Percentiles rank a stretch among this genome's conserved stretches.
phyloP scores from a whole-genome alignment of 2,329 filamentous ascomycete species.

The Teratosphaeria viscida region DNA sequence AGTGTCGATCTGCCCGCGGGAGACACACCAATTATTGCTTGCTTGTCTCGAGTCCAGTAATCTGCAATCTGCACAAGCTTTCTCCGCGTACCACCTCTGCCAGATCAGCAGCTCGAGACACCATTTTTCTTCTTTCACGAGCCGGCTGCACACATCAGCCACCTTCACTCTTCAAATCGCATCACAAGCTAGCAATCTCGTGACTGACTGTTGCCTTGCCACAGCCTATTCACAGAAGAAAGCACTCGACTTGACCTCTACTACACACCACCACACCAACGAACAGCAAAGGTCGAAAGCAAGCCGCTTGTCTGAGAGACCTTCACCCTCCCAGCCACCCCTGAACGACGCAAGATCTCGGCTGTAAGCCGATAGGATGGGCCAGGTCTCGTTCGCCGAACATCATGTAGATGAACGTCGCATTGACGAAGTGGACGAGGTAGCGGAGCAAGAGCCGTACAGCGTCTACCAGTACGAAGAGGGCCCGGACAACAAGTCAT shows the following conservation, averaged over 20 bases:
- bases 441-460: constrained; percentile 34
- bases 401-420: constrained; percentile 37
- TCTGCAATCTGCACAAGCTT: not conserved
- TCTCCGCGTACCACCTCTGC: not conserved
- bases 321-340: not conserved
- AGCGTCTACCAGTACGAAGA: constrained; percentile 56
- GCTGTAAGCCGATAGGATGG: constrained; percentile 45
- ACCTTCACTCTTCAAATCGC: not conserved
- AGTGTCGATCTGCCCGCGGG: not conserved
- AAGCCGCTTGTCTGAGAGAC: not conserved
- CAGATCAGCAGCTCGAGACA: not conserved
- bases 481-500: constrained; percentile 71
- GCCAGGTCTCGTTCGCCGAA: constrained; percentile 42
- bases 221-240: not conserved
- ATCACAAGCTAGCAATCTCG: not conserved
- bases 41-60: not conserved
- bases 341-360: constrained; percentile 22
- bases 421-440: constrained; percentile 33
- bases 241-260: not conserved
- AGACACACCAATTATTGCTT: not conserved
- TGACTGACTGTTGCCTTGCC: not conserved
- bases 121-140: not conserved
- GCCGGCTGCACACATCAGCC: not conserved
- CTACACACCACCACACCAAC: not conserved
- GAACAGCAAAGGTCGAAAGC: not conserved